These are phyloP conservation scores for Trichoderma koningiopsis DNA, from an alignment of 2,329 filamentous ascomycete genomes.

Conservation along the genomic window DNA sequence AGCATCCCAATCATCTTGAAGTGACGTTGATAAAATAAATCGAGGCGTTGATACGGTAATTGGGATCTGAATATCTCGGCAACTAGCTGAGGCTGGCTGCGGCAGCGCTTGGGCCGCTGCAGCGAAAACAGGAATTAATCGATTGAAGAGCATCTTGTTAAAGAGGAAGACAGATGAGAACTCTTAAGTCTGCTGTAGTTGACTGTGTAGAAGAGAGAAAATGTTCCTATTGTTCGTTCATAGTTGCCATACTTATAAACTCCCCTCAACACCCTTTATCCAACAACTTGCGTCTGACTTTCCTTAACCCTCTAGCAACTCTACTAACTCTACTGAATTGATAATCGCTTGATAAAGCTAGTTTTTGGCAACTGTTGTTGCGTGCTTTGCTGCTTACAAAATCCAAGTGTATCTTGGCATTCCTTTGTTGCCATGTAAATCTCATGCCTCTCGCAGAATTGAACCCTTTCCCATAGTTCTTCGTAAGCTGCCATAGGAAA, in stretches of 20 bases:
- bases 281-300: not conserved
- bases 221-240: not conserved
- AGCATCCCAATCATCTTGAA: constrained; percentile 12
- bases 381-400: not conserved
- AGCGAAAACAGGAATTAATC: not conserved
- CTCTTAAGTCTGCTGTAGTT: not conserved
- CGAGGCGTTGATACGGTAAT: constrained; percentile 12
- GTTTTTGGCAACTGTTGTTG: not conserved
- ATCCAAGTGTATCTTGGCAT: not conserved
- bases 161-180: not conserved
- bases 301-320: not conserved
- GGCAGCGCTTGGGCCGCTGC: constrained; percentile 5
- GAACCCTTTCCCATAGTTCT: not conserved
- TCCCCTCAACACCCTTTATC: not conserved
- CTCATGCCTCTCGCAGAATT: not conserved
- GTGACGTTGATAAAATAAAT: not conserved
- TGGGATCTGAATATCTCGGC: constrained; percentile 13
- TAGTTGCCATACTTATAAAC: not conserved
- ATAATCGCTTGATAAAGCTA: not conserved
- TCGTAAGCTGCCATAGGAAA: not conserved
- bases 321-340: not conserved
- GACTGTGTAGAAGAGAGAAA: too few species aligned
- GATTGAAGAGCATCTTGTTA: constrained; percentile 1
- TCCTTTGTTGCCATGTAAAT: not conserved
- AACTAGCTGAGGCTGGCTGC: not conserved